Evolutionary conservation across 306 rosid species (phyloP).

Genomic region (Cyamopsis tetragonoloba): DNA sequence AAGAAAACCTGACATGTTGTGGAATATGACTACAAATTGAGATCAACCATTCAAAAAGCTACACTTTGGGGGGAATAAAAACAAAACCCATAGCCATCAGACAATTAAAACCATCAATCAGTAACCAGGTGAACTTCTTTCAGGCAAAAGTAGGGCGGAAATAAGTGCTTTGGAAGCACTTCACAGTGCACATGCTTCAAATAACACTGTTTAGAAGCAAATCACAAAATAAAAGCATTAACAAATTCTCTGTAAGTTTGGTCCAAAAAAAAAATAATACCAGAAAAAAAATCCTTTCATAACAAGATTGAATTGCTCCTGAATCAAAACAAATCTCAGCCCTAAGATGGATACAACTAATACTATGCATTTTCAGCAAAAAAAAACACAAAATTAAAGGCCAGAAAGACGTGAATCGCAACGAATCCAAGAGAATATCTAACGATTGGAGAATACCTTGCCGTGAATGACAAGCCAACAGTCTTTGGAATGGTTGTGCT

Average conservation of each 20-base stretch:
- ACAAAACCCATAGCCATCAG: background rate
- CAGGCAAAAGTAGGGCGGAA: background rate
- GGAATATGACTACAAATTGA: background rate
- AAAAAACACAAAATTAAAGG: background rate
- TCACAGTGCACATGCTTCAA: constrained; percentile 6
- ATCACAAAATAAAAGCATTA: background rate
- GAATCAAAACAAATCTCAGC: background rate
- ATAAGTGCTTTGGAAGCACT: background rate
- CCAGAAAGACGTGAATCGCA: background rate
- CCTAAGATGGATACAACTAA: background rate
- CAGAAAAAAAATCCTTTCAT: background rate
- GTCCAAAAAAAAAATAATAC: background rate
- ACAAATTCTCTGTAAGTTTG: background rate
- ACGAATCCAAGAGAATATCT: background rate
- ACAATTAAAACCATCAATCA: background rate
- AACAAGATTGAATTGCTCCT: background rate
- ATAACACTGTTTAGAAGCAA: background rate
- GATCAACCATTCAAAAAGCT: background rate
- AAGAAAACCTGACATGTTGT: background rate
- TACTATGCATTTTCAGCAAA: background rate
- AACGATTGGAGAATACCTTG: constrained; percentile 46
- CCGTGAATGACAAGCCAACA: constrained; percentile 83
- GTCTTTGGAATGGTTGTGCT: constrained; percentile 51
- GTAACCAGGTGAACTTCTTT: background rate
- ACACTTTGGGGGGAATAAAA: background rate